These are phyloP conservation scores for Lichtheimia ornata DNA, from an alignment of 371 early-diverging fungal genomes.

Conservation along the genomic window DNA sequence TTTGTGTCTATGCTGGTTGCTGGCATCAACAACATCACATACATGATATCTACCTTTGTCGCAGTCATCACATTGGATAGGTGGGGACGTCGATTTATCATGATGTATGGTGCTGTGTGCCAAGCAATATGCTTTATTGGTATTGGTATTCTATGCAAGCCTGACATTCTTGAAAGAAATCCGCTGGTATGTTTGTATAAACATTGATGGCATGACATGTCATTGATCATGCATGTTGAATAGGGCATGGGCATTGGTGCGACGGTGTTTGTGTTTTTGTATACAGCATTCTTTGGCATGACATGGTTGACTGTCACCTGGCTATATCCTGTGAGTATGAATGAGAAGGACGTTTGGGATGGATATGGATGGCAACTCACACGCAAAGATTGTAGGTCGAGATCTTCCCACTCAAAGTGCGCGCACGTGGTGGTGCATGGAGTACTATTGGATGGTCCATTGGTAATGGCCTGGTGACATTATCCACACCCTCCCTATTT, in stretches of 20 bases:
- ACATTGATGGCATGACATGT: neutral
- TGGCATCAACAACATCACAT: constrained; percentile 38
- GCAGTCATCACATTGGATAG: constrained; percentile 40
- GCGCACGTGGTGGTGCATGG: constrained; percentile 46
- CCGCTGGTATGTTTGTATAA: constrained; percentile 8
- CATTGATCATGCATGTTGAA: neutral
- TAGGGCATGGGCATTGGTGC: constrained; percentile 35
- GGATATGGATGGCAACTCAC: constrained; percentile 24
- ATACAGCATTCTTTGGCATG: constrained; percentile 45
- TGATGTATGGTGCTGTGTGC: constrained; percentile 40
- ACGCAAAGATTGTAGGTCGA: constrained; percentile 14
- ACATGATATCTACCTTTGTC: constrained; percentile 38
- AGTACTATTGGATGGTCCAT: constrained; percentile 43
- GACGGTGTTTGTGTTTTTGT: constrained; percentile 37
- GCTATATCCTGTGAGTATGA: constrained; percentile 32
- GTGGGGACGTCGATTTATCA: constrained; percentile 38
- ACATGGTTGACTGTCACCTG: constrained; percentile 46
- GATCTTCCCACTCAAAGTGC: constrained; percentile 35
- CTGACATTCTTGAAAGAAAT: constrained; percentile 27
- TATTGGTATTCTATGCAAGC: constrained; percentile 35
- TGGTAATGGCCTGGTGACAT: constrained; percentile 41
- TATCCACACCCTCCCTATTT: constrained; percentile 40
- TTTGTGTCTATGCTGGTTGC: constrained; percentile 36
- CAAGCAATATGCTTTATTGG: constrained; percentile 35
- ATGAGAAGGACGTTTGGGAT: constrained; percentile 45